Conservation (phyloP, 352 stramenopile species). For the Achlya hypogyna region DNA sequence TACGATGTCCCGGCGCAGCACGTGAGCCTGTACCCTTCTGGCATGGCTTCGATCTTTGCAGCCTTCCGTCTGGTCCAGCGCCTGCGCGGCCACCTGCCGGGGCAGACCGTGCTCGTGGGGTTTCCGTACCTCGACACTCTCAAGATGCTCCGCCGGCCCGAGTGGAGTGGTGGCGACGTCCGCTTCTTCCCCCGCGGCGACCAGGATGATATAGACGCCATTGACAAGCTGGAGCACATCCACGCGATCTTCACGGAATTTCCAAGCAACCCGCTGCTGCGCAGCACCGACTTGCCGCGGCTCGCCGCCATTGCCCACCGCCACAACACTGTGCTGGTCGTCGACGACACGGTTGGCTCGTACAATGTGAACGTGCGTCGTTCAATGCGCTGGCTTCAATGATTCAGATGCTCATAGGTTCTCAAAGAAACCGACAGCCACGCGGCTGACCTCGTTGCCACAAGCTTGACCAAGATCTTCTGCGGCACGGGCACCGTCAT, state of each 20-base stretch:
- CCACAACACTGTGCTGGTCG: slow-evolving; percentile 77
- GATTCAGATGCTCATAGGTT: slow-evolving; percentile 20
- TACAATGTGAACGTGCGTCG: slow-evolving; percentile 78
- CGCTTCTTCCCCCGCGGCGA: slow-evolving; percentile 85
- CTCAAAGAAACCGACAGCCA: slow-evolving; percentile 40
- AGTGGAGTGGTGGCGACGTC: slow-evolving; percentile 77
- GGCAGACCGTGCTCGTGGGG: slow-evolving; percentile 82
- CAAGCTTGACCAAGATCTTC: slow-evolving; percentile 91
- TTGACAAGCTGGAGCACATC: slow-evolving; percentile 69
- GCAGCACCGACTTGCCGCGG: slow-evolving; percentile 67
- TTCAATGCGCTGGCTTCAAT: background rate
- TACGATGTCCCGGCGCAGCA: slow-evolving; percentile 30
- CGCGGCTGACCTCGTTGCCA: slow-evolving; percentile 83
- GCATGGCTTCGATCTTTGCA: slow-evolving; percentile 84
- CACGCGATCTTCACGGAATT: slow-evolving; percentile 90
- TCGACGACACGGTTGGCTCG: slow-evolving; percentile 87
- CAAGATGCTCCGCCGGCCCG: slow-evolving; percentile 83
- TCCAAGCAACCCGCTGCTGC: slow-evolving; percentile 87
- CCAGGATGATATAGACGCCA: slow-evolving; percentile 43
- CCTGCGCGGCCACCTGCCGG: slow-evolving; percentile 24
- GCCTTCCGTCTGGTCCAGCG: slow-evolving; percentile 60
- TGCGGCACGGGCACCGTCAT: slow-evolving; percentile 87
- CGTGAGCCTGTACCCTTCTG: slow-evolving; percentile 68
- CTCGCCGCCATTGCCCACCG: slow-evolving; percentile 77
- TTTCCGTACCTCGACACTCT: slow-evolving; percentile 93